Percentiles rank a stretch among this genome's conserved stretches.
Conservation (phyloP, 225 moss, liverwort and hornwort species). For the Pseudisothecium myosuroides region DNA sequence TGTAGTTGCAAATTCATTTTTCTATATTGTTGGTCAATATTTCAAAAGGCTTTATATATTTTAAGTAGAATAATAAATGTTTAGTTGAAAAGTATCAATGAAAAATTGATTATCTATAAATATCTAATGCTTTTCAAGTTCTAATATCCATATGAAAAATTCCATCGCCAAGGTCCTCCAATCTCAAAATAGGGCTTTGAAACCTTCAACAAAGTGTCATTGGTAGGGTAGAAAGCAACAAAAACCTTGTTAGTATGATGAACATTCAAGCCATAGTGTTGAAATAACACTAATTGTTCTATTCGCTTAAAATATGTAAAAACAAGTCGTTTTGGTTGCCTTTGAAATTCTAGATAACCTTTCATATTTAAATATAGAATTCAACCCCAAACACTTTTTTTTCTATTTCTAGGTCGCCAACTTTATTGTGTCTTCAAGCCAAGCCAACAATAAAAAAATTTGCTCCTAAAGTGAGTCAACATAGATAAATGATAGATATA, state of each 20-base stretch:
- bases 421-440: not conserved
- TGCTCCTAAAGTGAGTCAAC: not conserved
- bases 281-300: not conserved
- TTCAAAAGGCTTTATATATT: fast-evolving
- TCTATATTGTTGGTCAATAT: not conserved
- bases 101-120: not conserved
- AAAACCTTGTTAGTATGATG: not conserved
- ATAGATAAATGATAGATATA: not conserved
- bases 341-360: not conserved
- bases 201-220: not conserved
- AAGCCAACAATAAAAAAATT: not conserved
- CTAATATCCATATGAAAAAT: fast-evolving
- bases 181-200: fast-evolving
- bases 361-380: too few species aligned
- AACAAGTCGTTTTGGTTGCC: not conserved
- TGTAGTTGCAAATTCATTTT: not conserved
- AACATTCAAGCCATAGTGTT: not conserved
- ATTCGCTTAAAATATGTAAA: not conserved
- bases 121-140: not conserved
- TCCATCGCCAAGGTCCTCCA: fast-evolving
- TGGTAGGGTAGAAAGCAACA: fast-evolving
- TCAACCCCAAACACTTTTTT: too few species aligned
- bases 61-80: not conserved
- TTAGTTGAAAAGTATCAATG: not conserved
- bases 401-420: fast-evolving